A percentile compares a stretch with the other conserved stretches of the same genome.
These are phyloP conservation scores for Lyophyllum decastes DNA, from an alignment of 768 basidiomycete species.

Conservation along the genomic window DNA sequence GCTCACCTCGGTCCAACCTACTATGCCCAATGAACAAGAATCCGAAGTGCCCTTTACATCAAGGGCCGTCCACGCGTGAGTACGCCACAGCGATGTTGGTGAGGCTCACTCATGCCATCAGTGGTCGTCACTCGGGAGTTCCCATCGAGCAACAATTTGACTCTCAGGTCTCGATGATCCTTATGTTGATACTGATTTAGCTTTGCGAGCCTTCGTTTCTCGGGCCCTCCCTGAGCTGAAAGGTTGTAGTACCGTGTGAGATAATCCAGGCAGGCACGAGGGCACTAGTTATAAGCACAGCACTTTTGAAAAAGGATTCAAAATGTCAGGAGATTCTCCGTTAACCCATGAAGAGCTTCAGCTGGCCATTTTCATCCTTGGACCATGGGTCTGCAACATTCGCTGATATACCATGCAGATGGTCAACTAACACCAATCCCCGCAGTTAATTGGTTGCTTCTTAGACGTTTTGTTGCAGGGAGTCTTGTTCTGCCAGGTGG, in stretches of 20 bases:
- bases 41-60: too few species aligned
- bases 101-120: too few species aligned
- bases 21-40: too few species aligned
- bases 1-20: too few species aligned
- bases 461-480: slow-evolving; percentile 32
- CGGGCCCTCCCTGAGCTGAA: neutral
- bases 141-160: neutral
- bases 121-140: neutral
- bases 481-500: slow-evolving; percentile 29
- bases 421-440: neutral
- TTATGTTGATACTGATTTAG: neutral
- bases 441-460: slow-evolving; percentile 29
- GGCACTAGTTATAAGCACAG: neutral
- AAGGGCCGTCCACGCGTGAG: neutral
- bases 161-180: neutral
- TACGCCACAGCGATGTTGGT: neutral
- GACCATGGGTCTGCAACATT: slow-evolving; percentile 29
- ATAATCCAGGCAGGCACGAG: neutral
- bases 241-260: neutral
- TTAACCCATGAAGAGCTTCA: slow-evolving; percentile 26
- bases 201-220: neutral
- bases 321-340: neutral
- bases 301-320: neutral
- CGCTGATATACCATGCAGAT: neutral
- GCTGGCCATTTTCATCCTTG: slow-evolving; percentile 26